Evolutionary conservation across 2,329 filamentous ascomycete genomes (phyloP).

Genomic region (Trichoderma simmonsii): DNA sequence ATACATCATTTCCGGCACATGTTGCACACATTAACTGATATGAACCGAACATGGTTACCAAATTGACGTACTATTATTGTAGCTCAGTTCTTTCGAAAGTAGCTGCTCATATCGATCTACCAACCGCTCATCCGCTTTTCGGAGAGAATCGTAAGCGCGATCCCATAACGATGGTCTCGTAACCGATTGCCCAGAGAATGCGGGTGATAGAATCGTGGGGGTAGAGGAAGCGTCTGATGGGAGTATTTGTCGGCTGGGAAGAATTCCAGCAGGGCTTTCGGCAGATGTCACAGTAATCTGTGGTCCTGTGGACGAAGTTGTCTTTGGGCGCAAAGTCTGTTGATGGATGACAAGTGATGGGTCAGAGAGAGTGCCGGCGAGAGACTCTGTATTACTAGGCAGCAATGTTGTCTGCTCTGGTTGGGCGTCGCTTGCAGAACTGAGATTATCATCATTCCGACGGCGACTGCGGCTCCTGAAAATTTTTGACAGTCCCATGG

Average conservation of each 20-base stretch:
- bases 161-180: not conserved
- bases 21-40: not conserved
- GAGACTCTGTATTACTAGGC: not conserved
- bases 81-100: not conserved
- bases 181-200: not conserved
- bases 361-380: not conserved
- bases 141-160: not conserved
- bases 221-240: not conserved
- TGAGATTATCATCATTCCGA: not conserved
- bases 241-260: no score
- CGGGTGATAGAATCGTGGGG: not conserved
- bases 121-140: not conserved
- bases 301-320: not conserved
- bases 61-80: not conserved
- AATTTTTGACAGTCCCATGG: not conserved
- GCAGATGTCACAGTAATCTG: not conserved
- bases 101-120: not conserved
- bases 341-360: not conserved
- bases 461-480: not conserved
- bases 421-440: not conserved
- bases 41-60: not conserved
- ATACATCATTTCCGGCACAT: not conserved
- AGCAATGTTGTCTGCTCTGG: not conserved
- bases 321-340: not conserved
- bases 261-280: not conserved